Base-by-base conservation (phyloP, 2,329 filamentous ascomycete genomes). In the Cryoendolithus antarcticus region DNA sequence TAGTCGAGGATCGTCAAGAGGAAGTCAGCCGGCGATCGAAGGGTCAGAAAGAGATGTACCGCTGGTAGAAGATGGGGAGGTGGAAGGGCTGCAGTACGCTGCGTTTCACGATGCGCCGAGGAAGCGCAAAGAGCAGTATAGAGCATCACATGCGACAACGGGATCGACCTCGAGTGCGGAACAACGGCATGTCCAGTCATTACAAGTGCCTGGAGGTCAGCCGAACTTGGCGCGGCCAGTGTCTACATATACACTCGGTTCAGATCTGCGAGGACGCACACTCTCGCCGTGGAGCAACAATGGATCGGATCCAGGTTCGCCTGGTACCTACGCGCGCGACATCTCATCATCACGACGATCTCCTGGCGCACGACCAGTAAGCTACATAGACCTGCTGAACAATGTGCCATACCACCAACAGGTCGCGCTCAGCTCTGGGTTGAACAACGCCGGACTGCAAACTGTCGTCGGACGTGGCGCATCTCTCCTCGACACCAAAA, bases 401-500 rank as follows among this genome's bases (percentile, higher is more conserved):
- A 55, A 74, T 46, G 64, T 75, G 2, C 83, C 83, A 1, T 93
- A 93, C 57, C 83, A 83, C 15, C 86, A 93, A 59, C 84, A 84
- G 41, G 76, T 63, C 60, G 85, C 63, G 53, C 84, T 65, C 55
- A 65, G 67, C 5, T 62, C 68, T 30, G 67, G 74, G 21, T 70
- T 93, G 43, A 84, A 93, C 60, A 95, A 96, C 56, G 77, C 82
- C 8, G 74, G 82, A 46, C 66, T 98, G 35, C 80, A 85, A 44
- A 77, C 72, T 40, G 79, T 75, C 10, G 79, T 98, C 15, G 91
- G 91, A 33, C 82, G 77, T 56, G 93, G 93, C 64, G 89, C 89
- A 3, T 94, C 88, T 12, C 71, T 98, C 9, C 73, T 98, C 24
- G 88, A 86, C 54, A 81, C 85, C 28, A 84, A 89, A 56, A 88